These are phyloP conservation scores for Cutaneotrichosporon sp. DNA, from an alignment of 1,284 basidiomycete species.

Conservation along the genomic window DNA sequence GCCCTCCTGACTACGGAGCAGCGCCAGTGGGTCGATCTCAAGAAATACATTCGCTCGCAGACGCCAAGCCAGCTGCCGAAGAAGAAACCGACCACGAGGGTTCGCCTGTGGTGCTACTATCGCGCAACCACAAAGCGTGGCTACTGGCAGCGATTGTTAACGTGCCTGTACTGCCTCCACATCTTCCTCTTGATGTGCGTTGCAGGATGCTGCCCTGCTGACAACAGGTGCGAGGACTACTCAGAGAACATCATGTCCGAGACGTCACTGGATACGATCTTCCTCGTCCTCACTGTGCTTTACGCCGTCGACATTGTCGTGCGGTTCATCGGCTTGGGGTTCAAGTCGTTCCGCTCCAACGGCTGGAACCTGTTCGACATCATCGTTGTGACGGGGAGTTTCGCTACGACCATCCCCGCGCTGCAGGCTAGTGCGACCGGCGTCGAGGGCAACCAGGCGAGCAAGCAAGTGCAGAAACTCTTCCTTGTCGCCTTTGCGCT, in stretches of 20 bases:
- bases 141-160: slow-evolving; percentile 88
- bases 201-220: slow-evolving; percentile 7
- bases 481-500: slow-evolving; percentile 92
- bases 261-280: slow-evolving; percentile 72
- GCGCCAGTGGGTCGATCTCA: slow-evolving; percentile 91
- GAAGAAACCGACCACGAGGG: slow-evolving; percentile 28
- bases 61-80: slow-evolving; percentile 67
- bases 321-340: slow-evolving; percentile 80
- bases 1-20: slow-evolving; percentile 86
- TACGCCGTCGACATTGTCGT: slow-evolving; percentile 79
- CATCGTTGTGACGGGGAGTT: slow-evolving; percentile 76
- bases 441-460: slow-evolving; percentile 34
- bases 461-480: slow-evolving; percentile 81
- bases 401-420: slow-evolving; percentile 79
- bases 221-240: slow-evolving; percentile 75
- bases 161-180: slow-evolving; percentile 78
- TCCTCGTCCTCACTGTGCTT: slow-evolving; percentile 70
- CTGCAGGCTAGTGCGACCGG: slow-evolving; percentile 56
- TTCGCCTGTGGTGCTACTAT: slow-evolving; percentile 88
- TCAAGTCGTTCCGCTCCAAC: slow-evolving; percentile 78
- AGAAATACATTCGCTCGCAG: slow-evolving; percentile 85
- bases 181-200: slow-evolving; percentile 81
- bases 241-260: slow-evolving; percentile 62
- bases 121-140: slow-evolving; percentile 89
- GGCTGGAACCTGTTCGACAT: slow-evolving; percentile 94